These are phyloP conservation scores for Aleurites moluccanus DNA, from an alignment of 441 rosid species.

Conservation along the genomic window DNA sequence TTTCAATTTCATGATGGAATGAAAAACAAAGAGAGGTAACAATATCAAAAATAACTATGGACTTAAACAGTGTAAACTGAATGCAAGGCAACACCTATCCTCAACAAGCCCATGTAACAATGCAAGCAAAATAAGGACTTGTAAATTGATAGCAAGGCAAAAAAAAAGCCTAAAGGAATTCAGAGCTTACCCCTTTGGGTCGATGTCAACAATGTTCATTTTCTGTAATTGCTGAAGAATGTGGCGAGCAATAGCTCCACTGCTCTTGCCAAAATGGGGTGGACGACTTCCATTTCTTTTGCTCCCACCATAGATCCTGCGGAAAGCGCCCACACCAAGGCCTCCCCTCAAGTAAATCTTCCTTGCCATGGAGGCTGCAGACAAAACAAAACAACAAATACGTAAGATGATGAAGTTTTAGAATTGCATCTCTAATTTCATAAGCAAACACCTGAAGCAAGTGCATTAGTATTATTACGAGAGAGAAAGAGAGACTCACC, in stretches of 20 bases:
- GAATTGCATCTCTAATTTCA: neutral
- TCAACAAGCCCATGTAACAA: too few species aligned
- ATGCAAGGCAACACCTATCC: neutral
- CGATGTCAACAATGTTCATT: slow-evolving; percentile 63
- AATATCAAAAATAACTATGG: neutral
- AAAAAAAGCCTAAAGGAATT: neutral
- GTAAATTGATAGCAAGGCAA: neutral
- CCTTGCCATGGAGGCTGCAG: slow-evolving; percentile 87
- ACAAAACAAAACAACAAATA: neutral
- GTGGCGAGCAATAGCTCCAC: slow-evolving; percentile 80
- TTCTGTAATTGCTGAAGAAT: slow-evolving; percentile 76
- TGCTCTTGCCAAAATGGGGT: slow-evolving; percentile 82
- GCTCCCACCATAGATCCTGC: slow-evolving; percentile 90
- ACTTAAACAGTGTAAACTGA: neutral
- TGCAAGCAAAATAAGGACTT: neutral
- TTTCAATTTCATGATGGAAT: neutral
- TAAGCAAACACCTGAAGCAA: neutral
- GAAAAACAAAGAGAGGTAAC: neutral
- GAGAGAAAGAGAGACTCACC: slow-evolving; percentile 42
- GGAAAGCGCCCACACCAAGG: slow-evolving; percentile 92
- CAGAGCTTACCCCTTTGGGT: slow-evolving; percentile 63
- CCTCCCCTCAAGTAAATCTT: slow-evolving; percentile 89
- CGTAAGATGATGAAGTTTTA: neutral
- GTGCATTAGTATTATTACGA: neutral
- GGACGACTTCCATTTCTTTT: slow-evolving; percentile 89